Conservation (phyloP, 1,284 basidiomycete genomes). For the Melanopsichium pennsylvanicum region DNA sequence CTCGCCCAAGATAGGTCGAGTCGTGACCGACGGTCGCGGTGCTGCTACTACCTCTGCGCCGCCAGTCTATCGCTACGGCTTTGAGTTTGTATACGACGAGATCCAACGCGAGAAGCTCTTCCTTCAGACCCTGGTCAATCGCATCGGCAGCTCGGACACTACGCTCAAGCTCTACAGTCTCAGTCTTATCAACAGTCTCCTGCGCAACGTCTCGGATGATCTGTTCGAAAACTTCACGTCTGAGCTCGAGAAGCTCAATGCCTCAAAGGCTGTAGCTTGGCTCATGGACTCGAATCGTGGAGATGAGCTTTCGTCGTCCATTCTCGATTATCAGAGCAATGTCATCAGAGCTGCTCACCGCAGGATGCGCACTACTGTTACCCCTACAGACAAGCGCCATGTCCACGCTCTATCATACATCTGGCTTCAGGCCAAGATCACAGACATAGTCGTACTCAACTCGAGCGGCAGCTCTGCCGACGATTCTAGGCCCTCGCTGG, state of each 20-base stretch:
- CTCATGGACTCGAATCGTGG: constrained; percentile 82
- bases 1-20: constrained; percentile 40
- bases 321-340: constrained; percentile 90
- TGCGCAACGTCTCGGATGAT: constrained; percentile 78
- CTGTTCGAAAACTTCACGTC: constrained; percentile 80
- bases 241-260: constrained; percentile 80
- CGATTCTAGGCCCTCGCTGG: constrained; percentile 66
- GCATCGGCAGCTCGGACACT: constrained; percentile 62
- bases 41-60: constrained; percentile 16
- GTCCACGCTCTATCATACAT: constrained; percentile 57
- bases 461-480: constrained; percentile 67
- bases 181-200: constrained; percentile 79
- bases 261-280: constrained; percentile 73
- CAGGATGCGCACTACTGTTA: constrained; percentile 78
- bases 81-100: constrained; percentile 58
- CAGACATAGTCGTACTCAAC: constrained; percentile 71
- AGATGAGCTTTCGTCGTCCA: constrained; percentile 83
- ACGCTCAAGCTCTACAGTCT: constrained; percentile 61
- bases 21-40: constrained; percentile 28
- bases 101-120: constrained; percentile 56
- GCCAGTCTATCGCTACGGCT: constrained; percentile 53
- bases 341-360: constrained; percentile 81
- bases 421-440: constrained; percentile 58
- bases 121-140: constrained; percentile 56
- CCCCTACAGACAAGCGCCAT: constrained; percentile 58